Base-by-base conservation (phyloP, 805 yeast species). In the Starmerella cellae region DNA sequence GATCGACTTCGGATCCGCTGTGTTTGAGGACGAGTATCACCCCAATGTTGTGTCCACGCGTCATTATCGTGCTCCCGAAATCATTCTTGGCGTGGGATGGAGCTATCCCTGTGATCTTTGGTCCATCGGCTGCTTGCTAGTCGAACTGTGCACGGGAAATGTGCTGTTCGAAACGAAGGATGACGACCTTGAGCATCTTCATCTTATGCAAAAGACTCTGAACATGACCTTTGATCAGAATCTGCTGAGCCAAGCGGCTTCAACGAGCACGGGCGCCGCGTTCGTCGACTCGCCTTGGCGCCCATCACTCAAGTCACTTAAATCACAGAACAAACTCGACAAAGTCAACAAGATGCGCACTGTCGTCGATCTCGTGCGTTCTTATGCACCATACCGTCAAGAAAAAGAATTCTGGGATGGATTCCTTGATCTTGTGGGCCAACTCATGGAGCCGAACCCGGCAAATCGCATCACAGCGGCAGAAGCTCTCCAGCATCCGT, bases 1-100 rank as follows among this genome's bases (percentile, higher is more conserved):
- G 22, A 91, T 91, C 47, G 99, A 91, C 63, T 91, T 91, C 61
- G 99, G 99, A n/a, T 77, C 91, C 31, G 95, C 98, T 0, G 77
- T 93, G 3, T 91, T 91, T 55, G 73, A 82, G 53, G 94, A 87
- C 61, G 97, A 91, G 63, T 85, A 82, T 58, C 99, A 91, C 66
- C 77, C 93, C 3, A 75, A 81, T 18, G 77, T 91, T 14, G 95
- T 91, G 10, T 82, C 95, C 6, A 91, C 99, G 1, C 70, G 99
- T 38, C 98, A 91, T 61, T 91, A 91, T 60, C 67, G 98, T 41
- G 98, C 98, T 0, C 98, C 98, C 0, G 98, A 91, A 59, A 85
- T 91, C 49, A 84, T 88, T 1, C 63, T 91, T 24, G 95, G 95
- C 1, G 70, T 74, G n/a, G 95, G 96, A 17, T 91, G 98, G 97